Evolutionary conservation across 1,139 yeast genomes (phyloP).

Genomic region (Yamadazyma trypodendri): DNA sequence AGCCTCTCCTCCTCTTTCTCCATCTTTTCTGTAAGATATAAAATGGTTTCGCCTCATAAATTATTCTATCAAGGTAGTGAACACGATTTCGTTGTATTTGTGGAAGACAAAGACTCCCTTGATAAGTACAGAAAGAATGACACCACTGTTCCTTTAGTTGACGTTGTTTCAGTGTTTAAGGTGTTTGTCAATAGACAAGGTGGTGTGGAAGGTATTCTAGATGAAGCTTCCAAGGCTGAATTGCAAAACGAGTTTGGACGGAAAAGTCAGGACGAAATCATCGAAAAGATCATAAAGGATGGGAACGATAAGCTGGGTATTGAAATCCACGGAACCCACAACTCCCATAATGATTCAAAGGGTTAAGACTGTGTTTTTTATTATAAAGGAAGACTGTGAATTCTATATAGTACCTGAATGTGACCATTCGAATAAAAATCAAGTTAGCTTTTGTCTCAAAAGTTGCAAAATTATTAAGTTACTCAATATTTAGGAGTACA

Average conservation of each 20-base stretch:
- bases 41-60: conserved; percentile 36
- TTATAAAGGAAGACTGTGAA: too few species aligned
- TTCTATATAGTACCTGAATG: too few species aligned
- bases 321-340: conserved; percentile 18
- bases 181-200: conserved; percentile 60
- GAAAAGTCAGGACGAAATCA: conserved; percentile 44
- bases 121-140: conserved; percentile 51
- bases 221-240: conserved; percentile 69
- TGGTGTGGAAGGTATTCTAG: conserved; percentile 71
- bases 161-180: conserved; percentile 63
- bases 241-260: conserved; percentile 68
- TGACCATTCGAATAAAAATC: too few species aligned
- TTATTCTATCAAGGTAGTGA: conserved; percentile 65
- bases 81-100: conserved; percentile 64
- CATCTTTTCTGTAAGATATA: conserved; percentile 9
- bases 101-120: conserved; percentile 51
- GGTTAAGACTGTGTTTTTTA: conserved; percentile 34
- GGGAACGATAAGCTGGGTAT: conserved; percentile 49
- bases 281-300: conserved; percentile 52
- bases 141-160: conserved; percentile 58
- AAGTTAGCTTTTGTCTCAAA: too few species aligned
- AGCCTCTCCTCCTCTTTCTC: neutral
- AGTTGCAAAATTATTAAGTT: too few species aligned
- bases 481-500: too few species aligned
- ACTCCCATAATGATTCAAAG: conserved; percentile 37